Percentiles rank a stretch among this genome's conserved stretches.
Conservation (phyloP, 805 yeast genomes). For the Peterozyma toletana region DNA sequence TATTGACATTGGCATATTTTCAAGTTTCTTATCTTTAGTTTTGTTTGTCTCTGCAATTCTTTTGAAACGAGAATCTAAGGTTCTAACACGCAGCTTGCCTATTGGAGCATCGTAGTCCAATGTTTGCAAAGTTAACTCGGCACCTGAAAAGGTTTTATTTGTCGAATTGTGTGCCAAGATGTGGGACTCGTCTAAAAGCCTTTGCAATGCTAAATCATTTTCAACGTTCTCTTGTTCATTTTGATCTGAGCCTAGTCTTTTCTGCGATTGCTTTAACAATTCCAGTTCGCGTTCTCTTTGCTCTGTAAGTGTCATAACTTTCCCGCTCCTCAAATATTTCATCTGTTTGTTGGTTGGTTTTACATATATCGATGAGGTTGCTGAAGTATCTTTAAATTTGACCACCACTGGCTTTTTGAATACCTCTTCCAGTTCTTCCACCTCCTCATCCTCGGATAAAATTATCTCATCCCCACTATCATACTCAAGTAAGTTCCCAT, state of each 20-base stretch:
- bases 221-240: constrained; percentile 48
- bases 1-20: constrained; percentile 83
- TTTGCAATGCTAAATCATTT: constrained; percentile 66
- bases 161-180: constrained; percentile 34
- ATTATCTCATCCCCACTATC: constrained; percentile 10
- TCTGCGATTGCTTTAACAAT: constrained; percentile 11
- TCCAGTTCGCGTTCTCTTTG: constrained; percentile 20
- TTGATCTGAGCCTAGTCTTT: constrained; percentile 15
- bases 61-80: constrained; percentile 52
- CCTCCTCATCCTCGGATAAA: constrained; percentile 4
- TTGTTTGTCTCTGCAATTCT: constrained; percentile 32
- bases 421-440: constrained; percentile 13
- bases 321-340: constrained; percentile 51
- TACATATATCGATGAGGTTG: constrained; percentile 17
- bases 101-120: constrained; percentile 54
- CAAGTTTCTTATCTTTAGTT: constrained; percentile 32
- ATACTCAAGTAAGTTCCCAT: constrained; percentile 1
- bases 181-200: constrained; percentile 67
- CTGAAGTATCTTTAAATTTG: constrained; percentile 28
- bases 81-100: constrained; percentile 63
- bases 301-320: constrained; percentile 41
- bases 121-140: constrained; percentile 57
- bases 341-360: constrained; percentile 39
- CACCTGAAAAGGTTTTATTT: constrained; percentile 45
- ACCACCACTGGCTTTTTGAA: constrained; percentile 36